Conservation (phyloP, 352 stramenopile genomes). For the Pythium brachiatum region DNA sequence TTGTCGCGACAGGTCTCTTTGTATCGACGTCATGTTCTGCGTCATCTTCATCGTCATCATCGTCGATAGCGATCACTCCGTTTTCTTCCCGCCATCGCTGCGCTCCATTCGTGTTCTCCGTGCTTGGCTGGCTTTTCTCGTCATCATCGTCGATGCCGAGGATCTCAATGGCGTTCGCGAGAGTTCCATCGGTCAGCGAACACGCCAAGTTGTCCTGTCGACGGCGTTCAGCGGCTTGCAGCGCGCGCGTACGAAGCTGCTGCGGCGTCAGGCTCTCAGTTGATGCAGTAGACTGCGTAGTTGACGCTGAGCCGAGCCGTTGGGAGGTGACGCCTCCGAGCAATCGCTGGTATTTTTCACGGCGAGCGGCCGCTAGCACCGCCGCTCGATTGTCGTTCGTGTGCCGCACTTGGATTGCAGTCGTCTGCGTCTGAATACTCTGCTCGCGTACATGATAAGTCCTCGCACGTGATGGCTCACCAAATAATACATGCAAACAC, state of each 20-base stretch:
- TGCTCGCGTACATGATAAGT: not conserved
- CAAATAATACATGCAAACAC: not conserved
- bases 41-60: slow-evolving; percentile 10
- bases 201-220: slow-evolving; percentile 41
- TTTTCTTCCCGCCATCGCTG: not conserved
- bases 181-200: slow-evolving; percentile 6
- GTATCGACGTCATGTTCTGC: not conserved
- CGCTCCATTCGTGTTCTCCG: not conserved
- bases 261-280: slow-evolving; percentile 22
- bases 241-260: slow-evolving; percentile 33
- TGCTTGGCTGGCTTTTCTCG: slow-evolving; percentile 22
- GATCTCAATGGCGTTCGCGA: slow-evolving; percentile 32
- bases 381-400: slow-evolving; percentile 33
- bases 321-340: slow-evolving; percentile 36
- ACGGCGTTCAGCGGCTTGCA: slow-evolving; percentile 56
- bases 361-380: slow-evolving; percentile 37
- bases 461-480: not conserved
- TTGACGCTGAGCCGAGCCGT: slow-evolving; percentile 25
- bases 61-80: slow-evolving; percentile 25
- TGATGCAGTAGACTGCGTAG: not conserved
- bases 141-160: slow-evolving; percentile 47
- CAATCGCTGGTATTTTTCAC: slow-evolving; percentile 42
- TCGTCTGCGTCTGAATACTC: slow-evolving; percentile 25
- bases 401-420: slow-evolving; percentile 21
- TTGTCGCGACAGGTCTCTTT: not conserved